Base-by-base conservation (phyloP, 192 early-diverging fungal genomes). In the Coemansia sp. region DNA sequence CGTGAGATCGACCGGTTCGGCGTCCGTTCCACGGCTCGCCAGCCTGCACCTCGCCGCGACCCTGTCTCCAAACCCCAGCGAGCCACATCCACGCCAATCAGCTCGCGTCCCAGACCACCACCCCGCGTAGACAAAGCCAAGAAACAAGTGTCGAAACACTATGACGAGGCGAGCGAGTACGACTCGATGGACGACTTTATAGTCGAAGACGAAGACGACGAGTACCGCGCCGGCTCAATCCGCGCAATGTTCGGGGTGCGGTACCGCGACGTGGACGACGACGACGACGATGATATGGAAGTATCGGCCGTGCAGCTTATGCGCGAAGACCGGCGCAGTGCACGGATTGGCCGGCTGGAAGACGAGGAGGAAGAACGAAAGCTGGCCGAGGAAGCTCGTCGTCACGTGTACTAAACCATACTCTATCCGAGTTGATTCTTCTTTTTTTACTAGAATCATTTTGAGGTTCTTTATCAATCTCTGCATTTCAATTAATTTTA, bases 101-200 rank as follows among this genome's bases (percentile, higher is more conserved):
- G 41, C 45, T n/a, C 22, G 1, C 20, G 26, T 19, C 43, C 19
- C 23, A 32, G 45, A 19, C 56, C 35, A 11, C 58, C 18, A 27
- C 38, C 18, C 0, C 29, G 32, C 14, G 19, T 20, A 38, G 41
- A 45, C 41, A 13, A 10, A 13, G 41, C 41, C 9, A 35, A n/a
- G 3, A 8, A 1, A 39, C 6, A 38, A 56, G 32, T 9, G 32
- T 7, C 32, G 1, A 45, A 45, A 45, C 51, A 62, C 27, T 29
- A 71, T 14, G 59, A 67, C 8, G 73, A 71, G 20, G 68, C 68
- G 39, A 73, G 70, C 63, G 78, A 73, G 37, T 72, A 75, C 9
- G 74, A 81, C 54, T 81, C 78, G 16, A 20, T 81, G 69, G 78
- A 81, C 27, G 78, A 81, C 57, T 81, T 81, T 76, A 49, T 81